These are phyloP conservation scores for Pilatotrama ljubarskyi DNA, from an alignment of 768 basidiomycete genomes.

Conservation along the genomic window DNA sequence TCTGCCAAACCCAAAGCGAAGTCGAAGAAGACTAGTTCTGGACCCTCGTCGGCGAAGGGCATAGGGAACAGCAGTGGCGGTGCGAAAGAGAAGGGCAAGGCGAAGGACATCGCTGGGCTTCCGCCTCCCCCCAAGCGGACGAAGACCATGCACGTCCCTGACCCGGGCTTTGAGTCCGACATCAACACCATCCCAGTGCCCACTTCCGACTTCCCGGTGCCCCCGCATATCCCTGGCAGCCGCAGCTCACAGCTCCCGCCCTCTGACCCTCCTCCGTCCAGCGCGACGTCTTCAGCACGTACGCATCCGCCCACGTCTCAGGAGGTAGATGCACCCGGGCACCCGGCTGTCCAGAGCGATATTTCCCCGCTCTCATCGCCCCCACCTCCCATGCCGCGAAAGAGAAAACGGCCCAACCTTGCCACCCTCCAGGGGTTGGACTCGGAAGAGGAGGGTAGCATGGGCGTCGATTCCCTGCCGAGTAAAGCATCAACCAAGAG, in stretches of 20 bases:
- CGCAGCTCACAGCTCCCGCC: constrained; percentile 29
- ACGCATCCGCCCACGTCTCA: constrained; percentile 9
- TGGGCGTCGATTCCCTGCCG: not conserved
- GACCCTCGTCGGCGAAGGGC: not conserved
- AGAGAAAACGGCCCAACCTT: constrained; percentile 20
- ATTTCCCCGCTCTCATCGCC: constrained; percentile 16
- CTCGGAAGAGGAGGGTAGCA: not conserved
- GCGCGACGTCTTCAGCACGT: constrained; percentile 2
- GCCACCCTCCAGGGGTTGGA: not conserved
- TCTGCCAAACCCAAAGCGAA: constrained; percentile 13
- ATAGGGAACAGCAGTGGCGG: not conserved
- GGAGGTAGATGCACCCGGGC: not conserved
- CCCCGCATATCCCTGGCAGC: not conserved
- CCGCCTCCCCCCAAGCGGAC: constrained; percentile 16
- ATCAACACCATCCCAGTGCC: constrained; percentile 24
- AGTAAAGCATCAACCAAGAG: not conserved
- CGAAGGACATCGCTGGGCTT: not conserved
- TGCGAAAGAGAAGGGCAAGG: constrained; percentile 4
- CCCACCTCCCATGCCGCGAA: constrained; percentile 15
- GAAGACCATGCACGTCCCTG: constrained; percentile 9
- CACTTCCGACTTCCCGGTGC: constrained; percentile 22
- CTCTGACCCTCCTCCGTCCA: constrained; percentile 26
- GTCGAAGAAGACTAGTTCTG: not conserved
- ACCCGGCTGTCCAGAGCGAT: not conserved
- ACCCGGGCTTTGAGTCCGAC: constrained; percentile 20